Conservation (phyloP, 2,329 filamentous ascomycete genomes). For the Colletotrichum higginsianum region DNA sequence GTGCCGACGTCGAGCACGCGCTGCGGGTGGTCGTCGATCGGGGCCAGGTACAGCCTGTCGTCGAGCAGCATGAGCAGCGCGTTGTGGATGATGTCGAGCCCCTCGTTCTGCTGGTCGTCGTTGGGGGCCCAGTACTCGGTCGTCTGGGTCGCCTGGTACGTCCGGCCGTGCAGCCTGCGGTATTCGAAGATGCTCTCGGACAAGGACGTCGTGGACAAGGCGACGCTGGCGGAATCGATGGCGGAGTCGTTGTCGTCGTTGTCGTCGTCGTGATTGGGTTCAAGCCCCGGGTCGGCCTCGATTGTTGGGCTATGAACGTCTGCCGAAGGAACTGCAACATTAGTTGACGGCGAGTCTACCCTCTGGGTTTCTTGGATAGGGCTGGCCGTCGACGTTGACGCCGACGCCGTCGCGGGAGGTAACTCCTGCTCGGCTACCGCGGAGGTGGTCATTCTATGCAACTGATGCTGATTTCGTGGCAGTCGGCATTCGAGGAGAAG, state of each 20-base stretch:
- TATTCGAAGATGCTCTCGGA: constrained; percentile 53
- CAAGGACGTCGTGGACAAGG: constrained; percentile 50
- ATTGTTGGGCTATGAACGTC: neutral
- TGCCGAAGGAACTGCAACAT: too few species aligned
- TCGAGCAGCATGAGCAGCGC: constrained; percentile 48
- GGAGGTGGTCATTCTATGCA: constrained; percentile 3
- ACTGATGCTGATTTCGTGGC: neutral
- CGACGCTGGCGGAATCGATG: constrained; percentile 43
- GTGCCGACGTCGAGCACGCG: constrained; percentile 57
- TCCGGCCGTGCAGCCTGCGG: constrained; percentile 51
- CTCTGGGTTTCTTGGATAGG: too few species aligned
- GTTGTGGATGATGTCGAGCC: constrained; percentile 41
- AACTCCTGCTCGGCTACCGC: neutral
- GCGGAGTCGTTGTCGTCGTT: constrained; percentile 47
- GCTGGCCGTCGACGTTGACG: neutral
- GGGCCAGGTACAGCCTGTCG: constrained; percentile 55
- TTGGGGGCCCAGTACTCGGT: constrained; percentile 47
- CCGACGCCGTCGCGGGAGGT: neutral
- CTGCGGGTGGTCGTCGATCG: constrained; percentile 49
- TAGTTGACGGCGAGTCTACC: too few species aligned
- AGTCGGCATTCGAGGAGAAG: neutral
- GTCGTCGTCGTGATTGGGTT: neutral
- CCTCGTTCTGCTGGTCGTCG: constrained; percentile 45
- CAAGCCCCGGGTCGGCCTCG: constrained; percentile 7
- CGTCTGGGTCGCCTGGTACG: constrained; percentile 49